Percentiles rank a stretch among this genome's conserved stretches.
Conservation (phyloP, 1,284 basidiomycete genomes). For the Ceratobasidium sp. region DNA sequence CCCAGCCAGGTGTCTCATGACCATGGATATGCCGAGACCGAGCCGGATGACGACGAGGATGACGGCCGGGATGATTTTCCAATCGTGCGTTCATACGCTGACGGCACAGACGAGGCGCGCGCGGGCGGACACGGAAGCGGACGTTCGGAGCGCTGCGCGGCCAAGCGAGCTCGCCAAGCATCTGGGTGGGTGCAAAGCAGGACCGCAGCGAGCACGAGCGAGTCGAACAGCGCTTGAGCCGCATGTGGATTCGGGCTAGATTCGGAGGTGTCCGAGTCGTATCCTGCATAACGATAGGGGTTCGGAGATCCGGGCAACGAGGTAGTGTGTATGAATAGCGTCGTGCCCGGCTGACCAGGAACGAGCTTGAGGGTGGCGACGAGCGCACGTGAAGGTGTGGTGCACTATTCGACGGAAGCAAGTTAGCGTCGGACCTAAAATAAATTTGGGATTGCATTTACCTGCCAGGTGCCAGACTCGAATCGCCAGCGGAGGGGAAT, state of each 20-base stretch:
- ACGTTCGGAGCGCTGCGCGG: not conserved
- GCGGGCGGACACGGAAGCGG: conserved; percentile 21
- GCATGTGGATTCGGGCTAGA: conserved; percentile 31
- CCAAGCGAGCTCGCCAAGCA: conserved; percentile 21
- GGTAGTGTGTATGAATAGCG: conserved; percentile 23
- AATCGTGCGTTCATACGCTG: conserved; percentile 27
- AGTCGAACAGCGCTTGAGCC: conserved; percentile 15
- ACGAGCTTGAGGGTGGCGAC: conserved; percentile 20
- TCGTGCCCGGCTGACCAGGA: conserved; percentile 22
- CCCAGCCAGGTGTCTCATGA: not conserved
- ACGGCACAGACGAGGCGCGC: conserved; percentile 6
- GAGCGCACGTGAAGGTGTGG: conserved; percentile 11
- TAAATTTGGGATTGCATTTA: not conserved
- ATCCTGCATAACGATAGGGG: conserved; percentile 5
- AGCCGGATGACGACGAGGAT: conserved; percentile 6
- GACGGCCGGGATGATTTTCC: conserved; percentile 15
- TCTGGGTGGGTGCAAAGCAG: conserved; percentile 27
- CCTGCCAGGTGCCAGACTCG: conserved; percentile 16
- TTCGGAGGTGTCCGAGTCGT: conserved; percentile 36
- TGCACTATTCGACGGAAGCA: conserved; percentile 9
- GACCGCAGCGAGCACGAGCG: conserved; percentile 23
- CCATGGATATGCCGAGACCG: not conserved
- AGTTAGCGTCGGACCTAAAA: not conserved
- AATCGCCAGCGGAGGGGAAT: conserved; percentile 12
- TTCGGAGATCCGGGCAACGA: conserved; percentile 4